These are phyloP conservation scores for Hypoxylon sp. DNA, from an alignment of 2,329 filamentous ascomycete species.

Conservation along the genomic window DNA sequence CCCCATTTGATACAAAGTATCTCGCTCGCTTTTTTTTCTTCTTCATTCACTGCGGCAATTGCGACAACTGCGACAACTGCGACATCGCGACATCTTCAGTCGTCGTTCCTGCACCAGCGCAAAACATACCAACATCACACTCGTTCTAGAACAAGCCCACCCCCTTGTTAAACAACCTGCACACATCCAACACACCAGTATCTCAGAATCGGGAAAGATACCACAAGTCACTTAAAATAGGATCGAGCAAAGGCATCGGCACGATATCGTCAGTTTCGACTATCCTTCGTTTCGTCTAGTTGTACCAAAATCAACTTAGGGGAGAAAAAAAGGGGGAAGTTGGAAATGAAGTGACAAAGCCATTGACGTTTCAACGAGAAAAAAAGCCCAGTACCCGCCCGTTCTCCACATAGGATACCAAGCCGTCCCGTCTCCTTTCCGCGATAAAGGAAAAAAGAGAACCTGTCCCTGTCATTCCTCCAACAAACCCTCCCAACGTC, in stretches of 20 bases:
- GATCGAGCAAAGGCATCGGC: slow-evolving; percentile 18
- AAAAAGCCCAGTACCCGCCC: slow-evolving; percentile 37
- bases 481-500: slow-evolving; percentile 14
- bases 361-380: slow-evolving; percentile 44
- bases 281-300: slow-evolving; percentile 14
- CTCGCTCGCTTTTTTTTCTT: slow-evolving; percentile 34
- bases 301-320: slow-evolving; percentile 14
- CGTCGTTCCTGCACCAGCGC: slow-evolving; percentile 11
- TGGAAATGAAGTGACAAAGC: slow-evolving; percentile 45
- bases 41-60: slow-evolving; percentile 9
- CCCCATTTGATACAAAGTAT: slow-evolving; percentile 31
- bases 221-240: slow-evolving; percentile 20
- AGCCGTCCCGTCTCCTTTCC: slow-evolving; percentile 37
- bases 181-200: slow-evolving; percentile 17
- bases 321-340: slow-evolving; percentile 21
- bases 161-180: slow-evolving; percentile 28
- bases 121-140: slow-evolving; percentile 31
- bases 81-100: slow-evolving; percentile 10
- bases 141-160: slow-evolving; percentile 31
- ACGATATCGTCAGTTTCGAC: slow-evolving; percentile 12
- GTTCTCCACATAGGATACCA: slow-evolving; percentile 42
- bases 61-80: neutral
- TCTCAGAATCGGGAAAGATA: slow-evolving; percentile 26
- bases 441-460: slow-evolving; percentile 34
- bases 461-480: slow-evolving; percentile 13